Evolutionary conservation across 2,329 filamentous ascomycete species (phyloP), one percentile per base, ranked within the genome.

Genomic region (Plectosphaerella cucumerina): DNA sequence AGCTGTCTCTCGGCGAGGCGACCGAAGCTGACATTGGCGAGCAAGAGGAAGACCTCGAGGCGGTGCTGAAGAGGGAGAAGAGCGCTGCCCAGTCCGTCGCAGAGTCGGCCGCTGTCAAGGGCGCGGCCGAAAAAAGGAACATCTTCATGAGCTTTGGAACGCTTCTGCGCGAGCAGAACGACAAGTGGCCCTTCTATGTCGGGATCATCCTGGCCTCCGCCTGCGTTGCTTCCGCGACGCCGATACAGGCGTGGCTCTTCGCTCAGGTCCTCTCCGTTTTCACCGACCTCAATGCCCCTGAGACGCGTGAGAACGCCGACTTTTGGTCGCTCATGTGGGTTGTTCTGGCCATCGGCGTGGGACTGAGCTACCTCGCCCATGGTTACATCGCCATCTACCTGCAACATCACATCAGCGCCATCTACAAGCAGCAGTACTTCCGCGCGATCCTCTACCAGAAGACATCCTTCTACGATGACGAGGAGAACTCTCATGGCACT

Each of bases 261-360:
- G 78, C 75, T 4, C 70, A 77, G 52, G 67, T 82, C 42, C 71
- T 84, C 35, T 62, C 70, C 8, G 68, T 79, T 11, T 84, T 83
- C 59, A 64, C 71, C n/a, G 62, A 56, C 5, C 49, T 51, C 1
- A 58, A 68, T 14, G 37, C 48, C n/a, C 15, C 17, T 6, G 12
- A 48, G 11, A 65, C 72, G 44, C 59, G 64, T 41, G 64, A 68
- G 2, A 67, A 74, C 39, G 75, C 74, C 31, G 73, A 78, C 47
- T 86, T 86, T 62, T 87, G 81, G 81, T 76, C 82, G 0, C 71
- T 84, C 53, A 87, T 87, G 80, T 88, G 84, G 71, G 71, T 81
- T 18, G 65, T 82, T 0, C 68, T 86, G 23, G 84, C 83, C 2
- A 69, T 78, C 5, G 75, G 67, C 10, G 66, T 76, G 10, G 80